Evolutionary conservation across 805 yeast species (phyloP), one percentile per base, ranked within the genome.

Genomic region (Lipomyces chichibuensis): DNA sequence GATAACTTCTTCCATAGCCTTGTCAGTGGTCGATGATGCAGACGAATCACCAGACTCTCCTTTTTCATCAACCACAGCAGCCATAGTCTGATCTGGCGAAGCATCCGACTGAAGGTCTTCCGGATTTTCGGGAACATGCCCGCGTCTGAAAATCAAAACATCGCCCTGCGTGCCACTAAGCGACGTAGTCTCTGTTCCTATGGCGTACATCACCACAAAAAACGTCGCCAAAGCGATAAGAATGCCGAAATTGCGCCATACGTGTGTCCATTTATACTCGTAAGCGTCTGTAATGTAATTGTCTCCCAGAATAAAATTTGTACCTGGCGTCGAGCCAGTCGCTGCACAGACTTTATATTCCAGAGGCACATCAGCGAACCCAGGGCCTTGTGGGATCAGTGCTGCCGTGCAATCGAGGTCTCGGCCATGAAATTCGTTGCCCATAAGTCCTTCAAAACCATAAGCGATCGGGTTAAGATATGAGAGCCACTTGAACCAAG

Each of bases 221-320:
- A 80, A 83, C 3, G 80, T 69, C 29, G 65, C 82, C 76, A 81
- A 88, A 2, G 84, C 91, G 74, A 87, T 75, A 66, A 84, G 66
- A 66, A 88, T 85, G 74, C 92, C 97, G 65, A 88, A 82, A 76
- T 91, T 89, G 80, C 96, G 86, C 97, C 97, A 91, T 60, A 84
- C 82, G 77, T 91, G 91, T 29, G 77, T 69, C 73, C 82, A 85
- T 25, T 75, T 74, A 80, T 88, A 91, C 54, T 77, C 74, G 77
- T 77, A 91, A 8, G 86, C 75, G 2, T 72, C 73, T 4, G 69
- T 68, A 64, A 91, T 70, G 74, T 88, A 91, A 46, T 76, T 77
- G 70, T 87, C 85, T 72, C 96, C 97, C 39, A 76, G 73, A 58
- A 91, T 90, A 60, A 70, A 70, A 14, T 74, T 65, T 27, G 4